These are phyloP conservation scores for Globisporangium rhizosaccharum DNA, from an alignment of 352 stramenopile genomes.

Conservation along the genomic window DNA sequence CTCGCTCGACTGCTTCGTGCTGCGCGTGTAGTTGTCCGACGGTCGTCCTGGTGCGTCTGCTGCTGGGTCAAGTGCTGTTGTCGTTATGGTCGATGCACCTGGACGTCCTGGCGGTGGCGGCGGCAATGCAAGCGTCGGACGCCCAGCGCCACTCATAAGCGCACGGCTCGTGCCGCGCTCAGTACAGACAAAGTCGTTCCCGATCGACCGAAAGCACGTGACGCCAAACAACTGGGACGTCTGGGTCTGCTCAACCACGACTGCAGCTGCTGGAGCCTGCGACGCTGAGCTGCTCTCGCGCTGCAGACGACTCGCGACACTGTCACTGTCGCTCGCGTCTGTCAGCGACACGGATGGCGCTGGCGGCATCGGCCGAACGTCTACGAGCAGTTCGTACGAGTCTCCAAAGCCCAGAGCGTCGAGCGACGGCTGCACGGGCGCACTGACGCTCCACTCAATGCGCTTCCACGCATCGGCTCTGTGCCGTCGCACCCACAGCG, in stretches of 20 bases:
- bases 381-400: constrained; percentile 56
- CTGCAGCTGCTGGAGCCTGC: constrained; percentile 12
- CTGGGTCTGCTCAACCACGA: neutral
- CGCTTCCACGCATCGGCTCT: constrained; percentile 51
- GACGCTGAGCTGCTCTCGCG: constrained; percentile 9
- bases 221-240: constrained; percentile 28
- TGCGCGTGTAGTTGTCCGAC: constrained; percentile 13
- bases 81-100: constrained; percentile 1
- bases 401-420: constrained; percentile 37
- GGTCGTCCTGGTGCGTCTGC: constrained; percentile 1
- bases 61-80: neutral
- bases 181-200: constrained; percentile 57
- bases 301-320: constrained; percentile 3
- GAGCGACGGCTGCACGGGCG: constrained; percentile 27
- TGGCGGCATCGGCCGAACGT: constrained; percentile 44
- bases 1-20: constrained; percentile 14
- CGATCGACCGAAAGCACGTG: constrained; percentile 40
- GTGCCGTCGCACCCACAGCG: constrained; percentile 58
- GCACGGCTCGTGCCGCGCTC: constrained; percentile 34
- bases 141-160: constrained; percentile 26
- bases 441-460: constrained; percentile 50
- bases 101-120: neutral
- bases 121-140: constrained; percentile 7
- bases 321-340: constrained; percentile 15
- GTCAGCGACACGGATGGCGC: constrained; percentile 9